Conservation (phyloP, 192 early-diverging fungal genomes). For the Coemansia sp. region DNA sequence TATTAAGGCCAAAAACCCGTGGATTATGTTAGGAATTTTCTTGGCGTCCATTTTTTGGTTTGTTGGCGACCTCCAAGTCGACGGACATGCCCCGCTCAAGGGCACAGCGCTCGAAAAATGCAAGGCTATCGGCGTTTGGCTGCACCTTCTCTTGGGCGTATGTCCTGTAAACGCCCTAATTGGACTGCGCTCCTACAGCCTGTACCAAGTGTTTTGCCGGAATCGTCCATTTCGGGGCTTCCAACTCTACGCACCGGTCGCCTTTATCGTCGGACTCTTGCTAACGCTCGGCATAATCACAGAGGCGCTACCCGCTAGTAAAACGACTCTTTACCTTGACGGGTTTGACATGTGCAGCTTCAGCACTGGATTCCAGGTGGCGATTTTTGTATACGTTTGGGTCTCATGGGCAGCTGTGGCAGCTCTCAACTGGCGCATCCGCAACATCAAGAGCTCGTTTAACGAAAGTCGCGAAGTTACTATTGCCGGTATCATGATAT, state of each 20-base stretch:
- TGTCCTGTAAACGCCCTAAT: constrained; percentile 39
- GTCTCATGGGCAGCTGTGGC: constrained; percentile 33
- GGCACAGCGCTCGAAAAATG: constrained; percentile 32
- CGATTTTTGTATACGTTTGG: constrained; percentile 46
- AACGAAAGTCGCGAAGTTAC: constrained; percentile 50
- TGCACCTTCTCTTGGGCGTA: constrained; percentile 41
- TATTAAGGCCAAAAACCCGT: constrained; percentile 57
- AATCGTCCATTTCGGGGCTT: neutral
- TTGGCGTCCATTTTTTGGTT: constrained; percentile 47
- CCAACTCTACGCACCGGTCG: neutral
- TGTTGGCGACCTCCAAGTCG: constrained; percentile 53
- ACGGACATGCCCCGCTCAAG: constrained; percentile 41
- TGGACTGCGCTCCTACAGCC: constrained; percentile 7
- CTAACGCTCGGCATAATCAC: constrained; percentile 33
- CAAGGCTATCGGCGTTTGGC: constrained; percentile 48
- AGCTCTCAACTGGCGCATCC: constrained; percentile 39
- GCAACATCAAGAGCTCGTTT: constrained; percentile 54
- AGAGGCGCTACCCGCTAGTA: constrained; percentile 11
- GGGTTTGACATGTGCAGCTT: constrained; percentile 37
- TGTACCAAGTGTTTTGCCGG: constrained; percentile 4
- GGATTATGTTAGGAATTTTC: constrained; percentile 37
- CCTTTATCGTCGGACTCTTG: constrained; percentile 13
- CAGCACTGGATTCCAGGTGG: constrained; percentile 29
- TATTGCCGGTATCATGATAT: constrained; percentile 24
- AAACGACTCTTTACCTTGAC: constrained; percentile 29